Conservation (phyloP, 345 rosid genomes). For the Pistacia atlantica region DNA sequence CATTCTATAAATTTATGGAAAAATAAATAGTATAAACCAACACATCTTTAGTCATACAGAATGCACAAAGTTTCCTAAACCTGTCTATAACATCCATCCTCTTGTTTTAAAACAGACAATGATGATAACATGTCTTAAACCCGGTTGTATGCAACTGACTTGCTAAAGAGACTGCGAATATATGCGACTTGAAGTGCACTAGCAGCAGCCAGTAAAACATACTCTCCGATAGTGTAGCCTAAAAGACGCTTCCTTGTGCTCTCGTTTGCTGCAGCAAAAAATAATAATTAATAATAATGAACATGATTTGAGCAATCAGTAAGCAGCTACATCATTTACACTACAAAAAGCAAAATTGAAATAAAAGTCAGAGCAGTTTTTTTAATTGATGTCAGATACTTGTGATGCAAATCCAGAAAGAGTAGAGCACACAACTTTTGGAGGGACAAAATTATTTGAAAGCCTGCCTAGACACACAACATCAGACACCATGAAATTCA, state of each 20-base stretch:
- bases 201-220: conserved; percentile 61
- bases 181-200: conserved; percentile 80
- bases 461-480: background rate
- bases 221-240: conserved; percentile 82
- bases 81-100: conserved; percentile 10
- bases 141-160: conserved; percentile 85
- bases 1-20: background rate
- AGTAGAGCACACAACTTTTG: background rate
- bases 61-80: conserved; percentile 8
- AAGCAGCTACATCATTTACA: background rate
- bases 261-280: conserved; percentile 78
- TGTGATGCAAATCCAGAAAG: background rate
- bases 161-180: conserved; percentile 94
- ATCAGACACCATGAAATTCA: background rate
- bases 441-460: background rate
- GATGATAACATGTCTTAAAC: conserved; percentile 47
- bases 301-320: background rate
- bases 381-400: background rate
- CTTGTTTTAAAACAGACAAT: conserved; percentile 12
- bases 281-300: background rate
- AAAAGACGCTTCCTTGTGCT: conserved; percentile 87
- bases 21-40: conserved; percentile 16
- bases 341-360: background rate
- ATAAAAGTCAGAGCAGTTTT: background rate
- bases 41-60: background rate